These are phyloP conservation scores for Pichia rugopelliculosa DNA, from an alignment of 805 yeast species.

Conservation along the genomic window DNA sequence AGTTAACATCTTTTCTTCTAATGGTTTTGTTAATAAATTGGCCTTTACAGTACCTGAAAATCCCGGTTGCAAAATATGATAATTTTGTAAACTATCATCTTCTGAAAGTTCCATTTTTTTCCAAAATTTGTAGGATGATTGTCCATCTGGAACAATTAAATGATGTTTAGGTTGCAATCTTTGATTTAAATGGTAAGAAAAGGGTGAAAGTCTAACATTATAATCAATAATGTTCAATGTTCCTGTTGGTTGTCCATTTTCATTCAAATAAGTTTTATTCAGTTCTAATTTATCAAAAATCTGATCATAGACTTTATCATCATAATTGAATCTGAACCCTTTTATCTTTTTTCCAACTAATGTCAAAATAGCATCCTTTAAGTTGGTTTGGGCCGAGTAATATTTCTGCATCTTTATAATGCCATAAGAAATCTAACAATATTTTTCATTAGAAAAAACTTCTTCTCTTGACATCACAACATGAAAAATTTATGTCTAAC, in stretches of 20 bases:
- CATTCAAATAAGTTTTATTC: slow-evolving; percentile 26
- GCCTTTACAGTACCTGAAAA: slow-evolving; percentile 16
- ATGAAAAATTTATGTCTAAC: too few relatives aligned
- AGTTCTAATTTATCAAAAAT: slow-evolving; percentile 42
- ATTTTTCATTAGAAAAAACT: not conserved
- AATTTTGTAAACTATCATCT: slow-evolving; percentile 10
- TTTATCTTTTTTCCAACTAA: slow-evolving; percentile 2
- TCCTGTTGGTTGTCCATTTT: slow-evolving; percentile 21
- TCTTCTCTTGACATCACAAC: too few relatives aligned
- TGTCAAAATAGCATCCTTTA: slow-evolving; percentile 3
- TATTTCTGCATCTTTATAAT: slow-evolving; percentile 12
- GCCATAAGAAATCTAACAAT: not conserved
- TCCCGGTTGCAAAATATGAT: slow-evolving; percentile 13
- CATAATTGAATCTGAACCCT: slow-evolving; percentile 13
- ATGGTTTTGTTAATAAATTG: slow-evolving; percentile 22
- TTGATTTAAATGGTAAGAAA: slow-evolving; percentile 56
- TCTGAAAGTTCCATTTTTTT: slow-evolving; percentile 10
- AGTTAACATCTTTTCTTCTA: slow-evolving; percentile 35
- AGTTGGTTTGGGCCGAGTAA: slow-evolving; percentile 4
- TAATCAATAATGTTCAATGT: slow-evolving; percentile 50
- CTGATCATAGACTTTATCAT: slow-evolving; percentile 15
- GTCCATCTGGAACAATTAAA: slow-evolving; percentile 36
- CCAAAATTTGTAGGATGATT: slow-evolving; percentile 20
- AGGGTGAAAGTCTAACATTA: slow-evolving; percentile 52
- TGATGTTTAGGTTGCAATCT: slow-evolving; percentile 57